A percentile compares a stretch with the other conserved stretches of the same genome.
These are phyloP conservation scores for Fusarium sp. DNA, from an alignment of 2,329 filamentous ascomycete species.

Conservation along the genomic window DNA sequence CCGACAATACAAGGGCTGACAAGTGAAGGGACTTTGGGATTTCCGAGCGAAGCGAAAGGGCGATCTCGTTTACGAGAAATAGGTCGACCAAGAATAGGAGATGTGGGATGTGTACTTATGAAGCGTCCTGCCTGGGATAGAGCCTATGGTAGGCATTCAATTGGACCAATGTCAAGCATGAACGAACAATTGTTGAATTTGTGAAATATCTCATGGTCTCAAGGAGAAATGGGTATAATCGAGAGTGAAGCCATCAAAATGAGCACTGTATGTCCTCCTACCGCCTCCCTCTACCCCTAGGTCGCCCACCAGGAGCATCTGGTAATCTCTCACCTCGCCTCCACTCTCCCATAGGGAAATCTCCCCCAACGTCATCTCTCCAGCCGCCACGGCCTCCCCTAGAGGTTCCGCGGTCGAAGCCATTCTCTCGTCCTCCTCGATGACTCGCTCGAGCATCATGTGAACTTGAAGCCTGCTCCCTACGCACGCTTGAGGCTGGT, in stretches of 20 bases:
- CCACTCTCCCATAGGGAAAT: constrained; percentile 71
- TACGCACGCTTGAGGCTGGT: constrained; percentile 62
- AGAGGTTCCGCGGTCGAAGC: constrained; percentile 53
- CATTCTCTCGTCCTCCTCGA: constrained; percentile 49
- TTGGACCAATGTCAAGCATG: constrained; percentile 34
- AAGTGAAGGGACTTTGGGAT: constrained; percentile 82
- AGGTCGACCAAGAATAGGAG: constrained; percentile 45
- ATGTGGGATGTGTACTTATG: constrained; percentile 60
- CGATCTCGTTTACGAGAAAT: constrained; percentile 87
- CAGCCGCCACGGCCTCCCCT: constrained; percentile 56
- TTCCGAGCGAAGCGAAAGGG: constrained; percentile 89
- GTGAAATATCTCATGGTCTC: constrained; percentile 26
- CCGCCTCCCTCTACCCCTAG: constrained; percentile 51
- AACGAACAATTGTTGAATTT: constrained; percentile 1
- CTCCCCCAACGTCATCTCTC: constrained; percentile 56
- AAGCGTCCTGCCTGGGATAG: constrained; percentile 48
- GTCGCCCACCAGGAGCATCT: constrained; percentile 58
- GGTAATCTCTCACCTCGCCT: constrained; percentile 74
- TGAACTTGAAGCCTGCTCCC: constrained; percentile 41
- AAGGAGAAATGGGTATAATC: constrained; percentile 49
- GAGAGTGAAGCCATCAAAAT: constrained; percentile 31
- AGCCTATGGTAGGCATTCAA: constrained; percentile 43
- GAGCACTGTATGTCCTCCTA: constrained; percentile 28
- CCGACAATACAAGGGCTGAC: constrained; percentile 41
- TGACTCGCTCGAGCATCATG: constrained; percentile 45